A percentile compares a stretch with the other conserved stretches of the same genome.
Conservation (phyloP, 2,329 filamentous ascomycete species). For the Colletotrichum higginsianum region DNA sequence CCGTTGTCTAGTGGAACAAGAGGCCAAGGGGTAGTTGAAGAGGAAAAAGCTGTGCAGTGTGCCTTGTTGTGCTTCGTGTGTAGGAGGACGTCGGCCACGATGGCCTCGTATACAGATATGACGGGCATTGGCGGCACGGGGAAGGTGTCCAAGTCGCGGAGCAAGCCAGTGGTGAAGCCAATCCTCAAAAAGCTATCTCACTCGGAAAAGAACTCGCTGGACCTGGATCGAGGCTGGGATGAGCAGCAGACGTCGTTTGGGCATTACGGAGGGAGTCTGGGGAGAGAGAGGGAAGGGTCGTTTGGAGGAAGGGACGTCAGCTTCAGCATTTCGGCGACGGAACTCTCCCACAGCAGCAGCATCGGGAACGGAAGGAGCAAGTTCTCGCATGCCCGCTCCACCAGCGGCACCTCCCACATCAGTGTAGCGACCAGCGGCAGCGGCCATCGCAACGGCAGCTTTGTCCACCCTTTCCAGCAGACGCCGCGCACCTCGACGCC, state of each 20-base stretch:
- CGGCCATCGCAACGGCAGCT: constrained; percentile 62
- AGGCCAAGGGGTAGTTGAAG: not conserved
- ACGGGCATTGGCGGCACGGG: constrained; percentile 48
- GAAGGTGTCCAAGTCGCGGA: constrained; percentile 63
- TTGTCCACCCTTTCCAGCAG: constrained; percentile 77
- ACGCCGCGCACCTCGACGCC: constrained; percentile 73
- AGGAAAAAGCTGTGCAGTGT: not conserved
- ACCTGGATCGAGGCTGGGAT: constrained; percentile 67
- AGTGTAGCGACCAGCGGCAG: constrained; percentile 71
- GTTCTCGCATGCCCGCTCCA: constrained; percentile 70
- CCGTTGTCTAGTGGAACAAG: not conserved
- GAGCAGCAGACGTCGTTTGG: constrained; percentile 40
- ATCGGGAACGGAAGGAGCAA: constrained; percentile 52
- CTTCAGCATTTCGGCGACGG: constrained; percentile 59
- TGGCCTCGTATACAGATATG: constrained; percentile 55
- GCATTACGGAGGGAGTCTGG: constrained; percentile 42
- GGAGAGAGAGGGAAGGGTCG: constrained; percentile 47
- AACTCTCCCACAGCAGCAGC: constrained; percentile 46
- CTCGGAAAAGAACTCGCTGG: constrained; percentile 74
- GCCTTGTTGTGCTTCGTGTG: not conserved
- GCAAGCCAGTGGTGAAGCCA: constrained; percentile 69
- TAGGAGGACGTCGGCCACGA: constrained; percentile 39
- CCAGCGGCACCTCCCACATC: constrained; percentile 70
- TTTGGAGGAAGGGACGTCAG: constrained; percentile 58
- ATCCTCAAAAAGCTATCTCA: constrained; percentile 73